These are phyloP conservation scores for Hibiscus trionum DNA, from an alignment of 345 rosid genomes.

Conservation along the genomic window DNA sequence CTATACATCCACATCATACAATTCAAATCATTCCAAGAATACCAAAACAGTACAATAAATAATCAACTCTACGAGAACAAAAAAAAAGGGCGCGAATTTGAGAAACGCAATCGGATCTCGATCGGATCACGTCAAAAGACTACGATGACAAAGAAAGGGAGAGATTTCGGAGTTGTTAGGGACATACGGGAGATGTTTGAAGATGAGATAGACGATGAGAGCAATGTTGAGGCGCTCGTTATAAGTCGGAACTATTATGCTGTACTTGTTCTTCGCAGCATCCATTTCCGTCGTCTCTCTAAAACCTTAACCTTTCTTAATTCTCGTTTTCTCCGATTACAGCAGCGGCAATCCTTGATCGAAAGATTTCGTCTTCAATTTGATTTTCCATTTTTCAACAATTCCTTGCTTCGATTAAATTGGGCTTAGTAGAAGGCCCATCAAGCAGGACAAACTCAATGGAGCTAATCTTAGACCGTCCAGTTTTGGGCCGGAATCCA, in stretches of 20 bases:
- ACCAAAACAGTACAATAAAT: not conserved
- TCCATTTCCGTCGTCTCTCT: conserved; percentile 1
- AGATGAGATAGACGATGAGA: conserved; percentile 74
- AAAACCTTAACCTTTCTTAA: not conserved
- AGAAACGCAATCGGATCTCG: not conserved
- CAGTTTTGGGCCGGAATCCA: not conserved
- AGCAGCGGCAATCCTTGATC: not conserved
- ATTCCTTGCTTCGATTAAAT: not conserved
- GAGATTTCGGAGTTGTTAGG: not conserved
- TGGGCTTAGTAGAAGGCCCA: not conserved
- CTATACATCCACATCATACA: not conserved
- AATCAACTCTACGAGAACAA: conserved; percentile 7
- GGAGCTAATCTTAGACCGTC: not conserved
- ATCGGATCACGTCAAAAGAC: not conserved
- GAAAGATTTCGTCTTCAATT: not conserved
- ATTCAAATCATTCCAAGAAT: not conserved
- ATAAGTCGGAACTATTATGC: conserved; percentile 84
- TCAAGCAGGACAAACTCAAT: not conserved
- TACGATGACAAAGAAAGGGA: not conserved
- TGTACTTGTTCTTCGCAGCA: conserved; percentile 44
- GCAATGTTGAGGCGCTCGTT: conserved; percentile 95
- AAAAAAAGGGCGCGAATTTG: not conserved
- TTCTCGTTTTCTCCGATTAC: not conserved
- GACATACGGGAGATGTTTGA: conserved; percentile 74
- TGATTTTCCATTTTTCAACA: not conserved